These are phyloP conservation scores for Xylariaceae sp. DNA, from an alignment of 2,329 filamentous ascomycete species.

Conservation along the genomic window DNA sequence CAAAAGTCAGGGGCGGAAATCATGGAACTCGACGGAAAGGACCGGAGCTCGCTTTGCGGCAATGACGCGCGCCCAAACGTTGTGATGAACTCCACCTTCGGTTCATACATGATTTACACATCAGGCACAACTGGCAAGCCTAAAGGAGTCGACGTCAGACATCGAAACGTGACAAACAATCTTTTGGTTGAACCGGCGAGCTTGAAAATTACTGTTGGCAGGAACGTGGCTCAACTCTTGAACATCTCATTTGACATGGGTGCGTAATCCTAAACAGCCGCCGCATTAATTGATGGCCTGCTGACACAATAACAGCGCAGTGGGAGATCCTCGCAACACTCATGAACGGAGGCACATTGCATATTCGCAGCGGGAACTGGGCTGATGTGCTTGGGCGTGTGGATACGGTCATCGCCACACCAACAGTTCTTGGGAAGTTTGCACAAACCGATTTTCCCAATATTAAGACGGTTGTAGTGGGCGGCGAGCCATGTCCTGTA, in stretches of 20 bases:
- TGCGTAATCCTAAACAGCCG: conserved; percentile 34
- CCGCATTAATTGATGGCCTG: conserved; percentile 3
- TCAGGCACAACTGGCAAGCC: conserved; percentile 55
- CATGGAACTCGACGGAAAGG: conserved; percentile 15
- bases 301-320: conserved; percentile 40
- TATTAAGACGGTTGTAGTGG: conserved; percentile 50
- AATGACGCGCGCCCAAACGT: conserved; percentile 18
- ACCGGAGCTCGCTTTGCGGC: conserved; percentile 1
- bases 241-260: conserved; percentile 61
- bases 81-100: conserved; percentile 22
- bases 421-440: conserved; percentile 51
- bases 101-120: conserved; percentile 40
- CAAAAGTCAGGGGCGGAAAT: conserved; percentile 31
- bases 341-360: conserved; percentile 54
- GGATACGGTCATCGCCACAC: conserved; percentile 52
- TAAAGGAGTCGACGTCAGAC: conserved; percentile 56
- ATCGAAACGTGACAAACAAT: conserved; percentile 50
- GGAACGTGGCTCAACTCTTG: conserved; percentile 51
- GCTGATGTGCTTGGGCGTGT: conserved; percentile 44
- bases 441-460: conserved; percentile 44
- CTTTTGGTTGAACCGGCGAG: conserved; percentile 47
- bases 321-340: conserved; percentile 58
- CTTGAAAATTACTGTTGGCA: conserved; percentile 47
- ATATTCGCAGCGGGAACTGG: conserved; percentile 50
- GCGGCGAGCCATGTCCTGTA: conserved; percentile 45